These are phyloP conservation scores for Sarcodon sp. DNA, from an alignment of 768 basidiomycete genomes.

Conservation along the genomic window DNA sequence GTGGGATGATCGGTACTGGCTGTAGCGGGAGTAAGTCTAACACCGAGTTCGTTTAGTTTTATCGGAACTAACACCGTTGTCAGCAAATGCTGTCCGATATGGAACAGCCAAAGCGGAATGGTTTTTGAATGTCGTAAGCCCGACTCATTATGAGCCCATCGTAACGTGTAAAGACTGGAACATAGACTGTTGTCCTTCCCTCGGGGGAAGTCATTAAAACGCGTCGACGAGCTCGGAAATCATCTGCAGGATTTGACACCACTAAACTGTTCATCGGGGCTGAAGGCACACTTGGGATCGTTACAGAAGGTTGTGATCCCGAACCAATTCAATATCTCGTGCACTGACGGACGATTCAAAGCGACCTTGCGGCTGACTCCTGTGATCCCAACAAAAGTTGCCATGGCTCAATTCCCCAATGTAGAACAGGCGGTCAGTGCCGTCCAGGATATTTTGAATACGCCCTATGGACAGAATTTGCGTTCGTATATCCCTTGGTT, in stretches of 20 bases:
- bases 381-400: constrained; percentile 69
- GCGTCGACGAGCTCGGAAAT: constrained; percentile 64
- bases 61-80: neutral
- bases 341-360: constrained; percentile 13
- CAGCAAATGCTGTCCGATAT: constrained; percentile 73
- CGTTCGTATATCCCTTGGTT: constrained; percentile 27
- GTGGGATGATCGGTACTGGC: constrained; percentile 82
- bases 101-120: constrained; percentile 82
- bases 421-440: constrained; percentile 69
- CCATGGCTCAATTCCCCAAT: constrained; percentile 75
- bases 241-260: constrained; percentile 74
- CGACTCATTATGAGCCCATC: neutral
- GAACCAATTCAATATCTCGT: neutral
- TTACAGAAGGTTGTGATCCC: constrained; percentile 54
- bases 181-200: constrained; percentile 72
- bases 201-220: constrained; percentile 82
- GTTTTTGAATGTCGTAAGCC: constrained; percentile 65
- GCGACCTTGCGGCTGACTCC: constrained; percentile 79
- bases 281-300: constrained; percentile 79
- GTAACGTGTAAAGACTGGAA: neutral
- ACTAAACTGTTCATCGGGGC: constrained; percentile 85
- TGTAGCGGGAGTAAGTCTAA: constrained; percentile 63
- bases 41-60: neutral
- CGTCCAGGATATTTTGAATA: constrained; percentile 67
- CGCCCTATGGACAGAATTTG: constrained; percentile 56